Percentiles rank a stretch among this genome's conserved stretches.
Conservation (phyloP, 176 grass and related monocot species). For the Juncus inflexus region DNA sequence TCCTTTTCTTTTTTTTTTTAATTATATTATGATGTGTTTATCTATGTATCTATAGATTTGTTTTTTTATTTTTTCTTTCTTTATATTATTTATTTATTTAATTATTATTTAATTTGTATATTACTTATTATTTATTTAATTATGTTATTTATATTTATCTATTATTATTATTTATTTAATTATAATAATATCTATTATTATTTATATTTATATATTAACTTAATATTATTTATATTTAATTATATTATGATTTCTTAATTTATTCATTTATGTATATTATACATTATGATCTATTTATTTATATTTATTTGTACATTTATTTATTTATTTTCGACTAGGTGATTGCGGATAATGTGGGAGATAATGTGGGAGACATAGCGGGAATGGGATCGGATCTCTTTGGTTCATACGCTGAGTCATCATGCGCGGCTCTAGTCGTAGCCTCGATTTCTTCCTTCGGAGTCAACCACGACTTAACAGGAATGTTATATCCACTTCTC, state of each 20-base stretch:
- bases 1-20: background rate
- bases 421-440: slow-evolving; percentile 84
- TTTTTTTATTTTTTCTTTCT: too few species aligned
- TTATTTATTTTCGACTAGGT: slow-evolving; percentile 33
- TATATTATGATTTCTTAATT: slow-evolving; percentile 28
- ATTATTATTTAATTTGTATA: too few species aligned
- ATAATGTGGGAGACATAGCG: slow-evolving; percentile 91
- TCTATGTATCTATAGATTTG: too few species aligned
- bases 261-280: background rate
- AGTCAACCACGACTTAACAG: slow-evolving; percentile 81
- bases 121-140: too few species aligned
- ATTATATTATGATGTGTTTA: too few species aligned
- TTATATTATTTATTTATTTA: too few species aligned
- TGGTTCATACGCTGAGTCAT: slow-evolving; percentile 82
- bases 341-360: slow-evolving; percentile 85
- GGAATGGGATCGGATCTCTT: slow-evolving; percentile 96
- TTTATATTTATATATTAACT: too few species aligned
- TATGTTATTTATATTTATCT: too few species aligned
- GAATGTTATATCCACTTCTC: slow-evolving; percentile 71
- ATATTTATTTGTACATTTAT: too few species aligned
- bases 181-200: too few species aligned
- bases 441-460: slow-evolving; percentile 91
- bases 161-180: too few species aligned
- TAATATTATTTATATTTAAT: background rate
- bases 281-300: too few species aligned